phyloP scores from a whole-genome alignment of 148 eudicot species.

The Salicornia ramosissima region DNA sequence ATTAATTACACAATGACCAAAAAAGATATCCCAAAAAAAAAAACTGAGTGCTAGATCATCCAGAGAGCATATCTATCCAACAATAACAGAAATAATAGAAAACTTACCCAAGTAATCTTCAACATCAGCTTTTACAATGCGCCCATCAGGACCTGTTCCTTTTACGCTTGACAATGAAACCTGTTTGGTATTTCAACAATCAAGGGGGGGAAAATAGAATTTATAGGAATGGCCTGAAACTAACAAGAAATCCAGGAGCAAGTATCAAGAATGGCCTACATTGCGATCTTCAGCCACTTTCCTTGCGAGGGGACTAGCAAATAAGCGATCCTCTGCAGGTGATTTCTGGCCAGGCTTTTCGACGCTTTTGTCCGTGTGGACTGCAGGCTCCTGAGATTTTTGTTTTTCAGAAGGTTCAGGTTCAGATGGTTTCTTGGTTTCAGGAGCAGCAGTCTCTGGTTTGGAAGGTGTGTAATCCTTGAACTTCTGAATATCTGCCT shows the following conservation, averaged over 20 bases:
- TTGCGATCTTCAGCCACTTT: slow-evolving; percentile 88
- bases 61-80: not conserved
- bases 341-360: slow-evolving; percentile 44
- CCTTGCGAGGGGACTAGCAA: slow-evolving; percentile 94
- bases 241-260: slow-evolving; percentile 8
- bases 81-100: not conserved
- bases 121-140: slow-evolving; percentile 89
- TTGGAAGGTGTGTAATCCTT: slow-evolving; percentile 70
- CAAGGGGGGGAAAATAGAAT: slow-evolving; percentile 5
- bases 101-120: slow-evolving; percentile 84
- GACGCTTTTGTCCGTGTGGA: slow-evolving; percentile 42
- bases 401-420: slow-evolving; percentile 57
- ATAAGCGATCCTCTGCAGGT: slow-evolving; percentile 66
- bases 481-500: slow-evolving; percentile 68
- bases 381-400: slow-evolving; percentile 39
- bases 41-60: not conserved
- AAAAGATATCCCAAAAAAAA: not conserved
- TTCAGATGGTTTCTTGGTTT: slow-evolving; percentile 48
- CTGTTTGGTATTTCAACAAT: slow-evolving; percentile 27
- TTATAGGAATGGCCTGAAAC: not conserved
- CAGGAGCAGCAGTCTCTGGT: slow-evolving; percentile 43
- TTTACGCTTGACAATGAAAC: slow-evolving; percentile 78
- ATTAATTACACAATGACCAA: not conserved
- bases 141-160: slow-evolving; percentile 96
- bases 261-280: slow-evolving; percentile 30